A percentile compares a stretch with the other conserved stretches of the same genome.
These are phyloP conservation scores for Trichoderma endophyticum DNA, from an alignment of 2,329 filamentous ascomycete genomes.

Conservation along the genomic window DNA sequence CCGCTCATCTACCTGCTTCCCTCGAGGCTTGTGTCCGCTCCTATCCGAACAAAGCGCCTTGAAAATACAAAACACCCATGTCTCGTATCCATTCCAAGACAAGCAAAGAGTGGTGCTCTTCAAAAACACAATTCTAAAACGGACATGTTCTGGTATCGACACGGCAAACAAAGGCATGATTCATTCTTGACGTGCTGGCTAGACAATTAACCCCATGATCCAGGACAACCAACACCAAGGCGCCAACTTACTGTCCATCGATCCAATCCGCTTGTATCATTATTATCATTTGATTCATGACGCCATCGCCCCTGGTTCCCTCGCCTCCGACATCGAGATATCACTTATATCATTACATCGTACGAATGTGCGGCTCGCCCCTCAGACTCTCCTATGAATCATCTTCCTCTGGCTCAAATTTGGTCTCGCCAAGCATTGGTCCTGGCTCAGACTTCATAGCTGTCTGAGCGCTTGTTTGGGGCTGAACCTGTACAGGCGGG, in stretches of 20 bases:
- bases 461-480: conserved; percentile 52
- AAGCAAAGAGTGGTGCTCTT: background rate
- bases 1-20: background rate
- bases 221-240: conserved; percentile 12
- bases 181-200: conserved; percentile 1
- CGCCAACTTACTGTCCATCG: conserved; percentile 6
- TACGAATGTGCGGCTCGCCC: background rate
- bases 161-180: background rate
- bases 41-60: background rate
- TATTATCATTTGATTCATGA: background rate
- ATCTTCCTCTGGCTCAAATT: conserved; percentile 61
- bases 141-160: background rate
- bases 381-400: background rate
- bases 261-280: conserved; percentile 3
- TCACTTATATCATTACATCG: background rate
- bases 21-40: background rate
- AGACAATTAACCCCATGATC: conserved; percentile 14
- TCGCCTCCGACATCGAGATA: background rate
- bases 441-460: conserved; percentile 55
- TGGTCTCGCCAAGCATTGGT: conserved; percentile 65
- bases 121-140: background rate
- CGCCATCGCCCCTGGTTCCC: background rate
- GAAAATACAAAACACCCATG: background rate
- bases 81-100: background rate
- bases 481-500: conserved; percentile 57